phyloP scores from a whole-genome alignment of 176 grass and related monocot species.

The Areca catechu region DNA sequence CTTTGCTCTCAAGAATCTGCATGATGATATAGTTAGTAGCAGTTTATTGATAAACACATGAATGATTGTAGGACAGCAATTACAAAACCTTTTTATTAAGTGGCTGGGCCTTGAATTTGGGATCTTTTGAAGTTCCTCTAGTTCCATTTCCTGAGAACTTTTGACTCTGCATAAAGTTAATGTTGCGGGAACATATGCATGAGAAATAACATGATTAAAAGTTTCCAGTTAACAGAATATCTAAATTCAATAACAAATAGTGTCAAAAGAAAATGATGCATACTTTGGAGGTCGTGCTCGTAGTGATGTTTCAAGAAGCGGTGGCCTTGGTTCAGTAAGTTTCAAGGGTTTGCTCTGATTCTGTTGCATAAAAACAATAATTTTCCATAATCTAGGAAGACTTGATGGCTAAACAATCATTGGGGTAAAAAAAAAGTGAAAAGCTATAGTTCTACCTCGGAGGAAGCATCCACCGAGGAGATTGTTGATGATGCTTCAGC shows the following conservation, averaged over 20 bases:
- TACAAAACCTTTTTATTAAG: constrained; percentile 71
- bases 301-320: constrained; percentile 68
- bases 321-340: constrained; percentile 45
- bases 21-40: not conserved
- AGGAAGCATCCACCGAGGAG: constrained; percentile 35
- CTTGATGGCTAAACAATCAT: no score
- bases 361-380: constrained; percentile 10
- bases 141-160: constrained; percentile 78
- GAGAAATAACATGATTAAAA: no score
- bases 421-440: no score
- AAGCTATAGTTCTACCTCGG: constrained; percentile 22
- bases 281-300: constrained; percentile 73
- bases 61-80: no score
- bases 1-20: constrained; percentile 87
- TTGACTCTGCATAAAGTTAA: constrained; percentile 41
- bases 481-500: constrained; percentile 45
- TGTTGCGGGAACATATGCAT: no score
- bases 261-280: constrained; percentile 7
- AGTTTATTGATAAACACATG: no score
- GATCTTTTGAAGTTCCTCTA: constrained; percentile 78
- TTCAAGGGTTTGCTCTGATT: constrained; percentile 46
- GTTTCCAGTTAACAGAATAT: no score
- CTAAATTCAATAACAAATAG: no score
- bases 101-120: constrained; percentile 90
- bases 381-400: no score